phyloP scores from a whole-genome alignment of 768 basidiomycete genomes.

The Tremella fuciformis region DNA sequence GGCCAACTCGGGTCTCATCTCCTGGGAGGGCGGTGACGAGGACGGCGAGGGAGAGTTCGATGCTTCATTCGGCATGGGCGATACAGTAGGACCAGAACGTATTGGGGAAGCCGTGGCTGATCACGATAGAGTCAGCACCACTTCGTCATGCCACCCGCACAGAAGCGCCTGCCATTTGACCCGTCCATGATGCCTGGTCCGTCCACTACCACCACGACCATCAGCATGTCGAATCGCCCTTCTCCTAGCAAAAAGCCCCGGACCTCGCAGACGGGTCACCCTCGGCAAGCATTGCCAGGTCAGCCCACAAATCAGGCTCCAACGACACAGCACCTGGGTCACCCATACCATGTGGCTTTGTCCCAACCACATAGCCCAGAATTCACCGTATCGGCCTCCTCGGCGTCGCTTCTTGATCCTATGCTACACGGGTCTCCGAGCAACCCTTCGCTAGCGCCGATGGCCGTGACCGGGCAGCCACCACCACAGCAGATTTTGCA shows the following conservation, averaged over 20 bases:
- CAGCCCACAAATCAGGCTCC: slow-evolving; percentile 13
- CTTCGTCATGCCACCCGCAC: slow-evolving; percentile 12
- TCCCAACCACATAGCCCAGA: slow-evolving; percentile 7
- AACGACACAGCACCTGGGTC: slow-evolving; percentile 12
- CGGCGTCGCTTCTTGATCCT: no score
- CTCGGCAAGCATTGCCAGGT: background rate
- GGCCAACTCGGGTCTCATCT: slow-evolving; percentile 18
- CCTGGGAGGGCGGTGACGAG: slow-evolving; percentile 26
- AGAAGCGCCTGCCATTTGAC: slow-evolving; percentile 10
- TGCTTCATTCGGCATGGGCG: slow-evolving; percentile 22
- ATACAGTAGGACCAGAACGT: slow-evolving; percentile 19
- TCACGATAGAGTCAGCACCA: slow-evolving; percentile 4
- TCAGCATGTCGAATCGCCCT: background rate
- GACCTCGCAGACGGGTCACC: background rate
- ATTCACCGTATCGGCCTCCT: background rate
- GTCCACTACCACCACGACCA: background rate
- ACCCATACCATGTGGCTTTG: background rate
- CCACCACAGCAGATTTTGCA: background rate
- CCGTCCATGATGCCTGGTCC: background rate
- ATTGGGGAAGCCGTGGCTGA: background rate
- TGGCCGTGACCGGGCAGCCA: no score
- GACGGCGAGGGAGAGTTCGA: slow-evolving; percentile 31
- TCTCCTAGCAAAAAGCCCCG: slow-evolving; percentile 25
- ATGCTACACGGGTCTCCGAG: no score
- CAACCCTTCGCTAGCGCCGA: no score